A percentile compares a stretch with the other conserved stretches of the same genome.
Conservation (phyloP, 768 basidiomycete genomes). For the Macrolepiota fuliginosa region DNA sequence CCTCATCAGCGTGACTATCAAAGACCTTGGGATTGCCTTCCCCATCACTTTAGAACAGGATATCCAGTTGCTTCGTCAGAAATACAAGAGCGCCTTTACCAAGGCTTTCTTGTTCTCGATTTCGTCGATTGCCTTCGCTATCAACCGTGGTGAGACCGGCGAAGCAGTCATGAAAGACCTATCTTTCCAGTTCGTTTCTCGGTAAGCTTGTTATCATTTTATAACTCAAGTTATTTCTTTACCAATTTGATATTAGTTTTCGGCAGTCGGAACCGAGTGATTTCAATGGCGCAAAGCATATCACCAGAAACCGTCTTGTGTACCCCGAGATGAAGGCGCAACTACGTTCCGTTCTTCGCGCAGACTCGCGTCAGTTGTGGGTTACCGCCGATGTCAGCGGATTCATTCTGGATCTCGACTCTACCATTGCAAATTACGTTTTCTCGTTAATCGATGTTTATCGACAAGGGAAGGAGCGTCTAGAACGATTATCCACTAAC, state of each 20-base stretch:
- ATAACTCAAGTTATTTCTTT: slow-evolving; percentile 3
- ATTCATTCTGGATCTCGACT: slow-evolving; percentile 82
- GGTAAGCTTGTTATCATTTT: slow-evolving; percentile 42
- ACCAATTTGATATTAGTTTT: slow-evolving; percentile 54
- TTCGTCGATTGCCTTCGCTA: slow-evolving; percentile 67
- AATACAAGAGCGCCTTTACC: slow-evolving; percentile 41
- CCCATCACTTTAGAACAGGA: slow-evolving; percentile 69
- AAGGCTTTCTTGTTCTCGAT: slow-evolving; percentile 88
- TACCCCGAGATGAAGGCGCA: slow-evolving; percentile 84
- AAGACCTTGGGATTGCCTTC: slow-evolving; percentile 86
- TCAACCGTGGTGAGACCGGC: slow-evolving; percentile 76
- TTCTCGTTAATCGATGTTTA: slow-evolving; percentile 87
- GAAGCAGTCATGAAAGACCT: slow-evolving; percentile 68
- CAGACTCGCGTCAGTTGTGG: slow-evolving; percentile 51
- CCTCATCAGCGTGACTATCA: slow-evolving; percentile 51
- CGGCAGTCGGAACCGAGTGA: slow-evolving; percentile 68
- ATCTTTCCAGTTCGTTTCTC: slow-evolving; percentile 82
- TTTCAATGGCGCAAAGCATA: slow-evolving; percentile 68
- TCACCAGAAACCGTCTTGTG: slow-evolving; percentile 66
- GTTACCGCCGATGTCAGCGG: slow-evolving; percentile 75
- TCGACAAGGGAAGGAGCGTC: slow-evolving; percentile 73
- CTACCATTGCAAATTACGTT: slow-evolving; percentile 72
- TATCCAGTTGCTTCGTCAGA: slow-evolving; percentile 35
- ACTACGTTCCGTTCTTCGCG: slow-evolving; percentile 53
- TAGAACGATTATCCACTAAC: slow-evolving; percentile 62